phyloP scores from a whole-genome alignment of 2,329 filamentous ascomycete species.

The Thermomyces lanuginosus region DNA sequence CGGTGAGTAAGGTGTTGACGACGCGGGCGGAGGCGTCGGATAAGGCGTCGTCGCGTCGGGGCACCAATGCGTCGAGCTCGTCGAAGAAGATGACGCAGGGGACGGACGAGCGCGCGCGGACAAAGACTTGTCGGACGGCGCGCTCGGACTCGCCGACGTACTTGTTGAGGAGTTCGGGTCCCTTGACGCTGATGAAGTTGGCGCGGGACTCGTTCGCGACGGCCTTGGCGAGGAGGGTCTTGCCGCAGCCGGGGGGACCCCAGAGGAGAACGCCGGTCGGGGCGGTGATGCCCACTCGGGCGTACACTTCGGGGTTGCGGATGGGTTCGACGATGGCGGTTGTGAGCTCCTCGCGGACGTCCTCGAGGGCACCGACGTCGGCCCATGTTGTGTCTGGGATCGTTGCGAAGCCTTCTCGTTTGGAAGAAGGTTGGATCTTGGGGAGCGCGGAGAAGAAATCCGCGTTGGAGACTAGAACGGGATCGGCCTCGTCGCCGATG shows the following conservation, averaged over 20 bases:
- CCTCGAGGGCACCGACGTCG: constrained; percentile 70
- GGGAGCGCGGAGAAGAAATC: constrained; percentile 62
- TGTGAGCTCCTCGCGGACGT: constrained; percentile 65
- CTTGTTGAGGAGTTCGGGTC: constrained; percentile 90
- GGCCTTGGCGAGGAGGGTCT: constrained; percentile 89
- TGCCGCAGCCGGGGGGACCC: constrained; percentile 92
- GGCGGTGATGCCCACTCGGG: constrained; percentile 58
- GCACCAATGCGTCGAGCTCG: constrained; percentile 84
- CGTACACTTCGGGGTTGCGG: constrained; percentile 60
- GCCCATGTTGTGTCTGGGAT: constrained; percentile 88
- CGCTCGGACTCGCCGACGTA: constrained; percentile 94
- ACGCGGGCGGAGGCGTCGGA: constrained; percentile 76
- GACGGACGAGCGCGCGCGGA: constrained; percentile 65
- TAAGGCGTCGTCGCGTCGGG: constrained; percentile 59
- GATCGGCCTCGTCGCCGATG: constrained; percentile 37
- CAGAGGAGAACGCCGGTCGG: constrained; percentile 84
- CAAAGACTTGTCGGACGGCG: constrained; percentile 80
- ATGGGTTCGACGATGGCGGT: constrained; percentile 84
- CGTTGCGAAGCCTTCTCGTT: constrained; percentile 85
- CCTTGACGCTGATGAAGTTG: constrained; percentile 97
- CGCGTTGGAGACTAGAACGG: constrained; percentile 43
- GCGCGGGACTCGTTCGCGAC: constrained; percentile 90
- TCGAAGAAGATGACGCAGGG: constrained; percentile 98
- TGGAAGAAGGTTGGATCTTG: constrained; percentile 61
- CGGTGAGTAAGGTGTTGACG: constrained; percentile 86